A percentile compares a stretch with the other conserved stretches of the same genome.
phyloP scores from a whole-genome alignment of 192 early-diverging fungal genomes.

The Coemansia asiatica region DNA sequence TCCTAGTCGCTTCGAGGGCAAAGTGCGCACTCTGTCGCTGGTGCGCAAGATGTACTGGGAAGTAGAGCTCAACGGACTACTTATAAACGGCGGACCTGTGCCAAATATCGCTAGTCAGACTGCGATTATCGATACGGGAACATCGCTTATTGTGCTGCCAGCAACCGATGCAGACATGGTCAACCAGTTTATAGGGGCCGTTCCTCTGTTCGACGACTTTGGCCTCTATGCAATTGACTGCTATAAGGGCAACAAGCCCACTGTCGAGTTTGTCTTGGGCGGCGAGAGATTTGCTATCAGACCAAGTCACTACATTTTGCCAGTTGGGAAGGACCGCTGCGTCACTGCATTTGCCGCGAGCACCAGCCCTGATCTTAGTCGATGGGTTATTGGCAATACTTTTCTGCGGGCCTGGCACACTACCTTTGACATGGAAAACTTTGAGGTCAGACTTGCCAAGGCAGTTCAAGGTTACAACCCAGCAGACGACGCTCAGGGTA shows the following conservation, averaged over 20 bases:
- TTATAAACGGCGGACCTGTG: constrained; percentile 28
- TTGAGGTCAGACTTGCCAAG: constrained; percentile 41
- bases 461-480: constrained; percentile 25
- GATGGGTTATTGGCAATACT: constrained; percentile 58
- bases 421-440: constrained; percentile 43
- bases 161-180: constrained; percentile 42
- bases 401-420: constrained; percentile 55
- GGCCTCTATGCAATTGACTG: constrained; percentile 49
- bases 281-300: constrained; percentile 41
- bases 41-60: constrained; percentile 60
- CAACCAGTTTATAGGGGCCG: constrained; percentile 49
- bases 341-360: constrained; percentile 64
- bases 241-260: constrained; percentile 36
- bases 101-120: constrained; percentile 39
- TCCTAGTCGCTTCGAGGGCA: constrained; percentile 39
- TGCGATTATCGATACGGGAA: constrained; percentile 63
- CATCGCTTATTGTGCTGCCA: constrained; percentile 56
- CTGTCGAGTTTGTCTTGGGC: constrained; percentile 37
- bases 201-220: constrained; percentile 34
- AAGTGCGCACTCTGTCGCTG: constrained; percentile 52
- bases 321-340: constrained; percentile 36
- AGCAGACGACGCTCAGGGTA: background rate
- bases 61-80: constrained; percentile 50
- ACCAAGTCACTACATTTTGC: constrained; percentile 47
- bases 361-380: constrained; percentile 51